Base-by-base conservation (phyloP, 163 green algal genomes). In the Coccomyxa subellipsoidea region DNA sequence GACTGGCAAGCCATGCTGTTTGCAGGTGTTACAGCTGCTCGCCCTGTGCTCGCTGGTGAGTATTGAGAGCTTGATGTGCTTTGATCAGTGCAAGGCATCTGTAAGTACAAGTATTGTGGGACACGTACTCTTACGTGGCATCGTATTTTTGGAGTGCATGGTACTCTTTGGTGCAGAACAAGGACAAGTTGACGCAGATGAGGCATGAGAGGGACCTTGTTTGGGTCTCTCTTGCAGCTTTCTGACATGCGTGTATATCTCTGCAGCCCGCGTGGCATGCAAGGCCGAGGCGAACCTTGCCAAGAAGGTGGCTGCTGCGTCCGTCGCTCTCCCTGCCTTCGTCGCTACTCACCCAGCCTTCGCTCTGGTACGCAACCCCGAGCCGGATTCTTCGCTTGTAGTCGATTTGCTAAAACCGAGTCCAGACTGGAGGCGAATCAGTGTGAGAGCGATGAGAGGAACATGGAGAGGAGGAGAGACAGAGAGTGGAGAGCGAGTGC, bases 291-390 rank as follows among this genome's bases (percentile, higher is more conserved):
- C 66, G 21, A 83, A 78, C 38, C 18, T 72, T n/a, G 79, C 69
- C 23, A 69, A 39, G 38, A 93, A 70, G 86, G 89, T 86, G 70
- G 88, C 89, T 29, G 87, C 91, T 66, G 90, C 89, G 47, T 85
- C 78, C 27, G 89, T 84, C 54, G 84, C 89, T 76, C 77, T 94
- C 80, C 90, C 93, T 66, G 88, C 85, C 35, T 37, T 79, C 69
- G 82, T 94, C 34, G 75, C 95, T 36, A 88, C 85, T 69, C 85
- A 86, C 89, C 93, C 93, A 73, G 93, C 93, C 4, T 93, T 95
- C 54, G 93, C 93, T 18, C 88, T 97, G 88, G 93, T 96, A 78
- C 82, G 91, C 82, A 12, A 34, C 66, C 12, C 66, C 12, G 8
- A 35, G n/a, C 66, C 29, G 29, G 66, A 34, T 73, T 35, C 66